Conservation (phyloP, 257 asterid species). For the Solanum neorickii region DNA sequence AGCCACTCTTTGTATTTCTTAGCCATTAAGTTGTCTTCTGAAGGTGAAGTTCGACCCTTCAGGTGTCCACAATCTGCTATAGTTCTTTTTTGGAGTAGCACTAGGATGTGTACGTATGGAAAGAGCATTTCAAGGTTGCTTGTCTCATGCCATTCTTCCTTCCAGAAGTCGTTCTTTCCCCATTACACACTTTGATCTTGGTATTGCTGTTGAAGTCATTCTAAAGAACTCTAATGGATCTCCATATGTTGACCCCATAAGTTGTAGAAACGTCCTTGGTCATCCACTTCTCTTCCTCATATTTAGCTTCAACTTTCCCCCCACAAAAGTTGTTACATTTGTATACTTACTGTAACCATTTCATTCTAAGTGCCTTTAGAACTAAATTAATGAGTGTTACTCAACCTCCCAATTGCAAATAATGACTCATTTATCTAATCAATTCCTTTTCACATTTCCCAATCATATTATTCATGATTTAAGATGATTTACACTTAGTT, state of each 20-base stretch:
- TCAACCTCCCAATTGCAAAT: not conserved
- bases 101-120: not conserved
- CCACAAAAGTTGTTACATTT: not conserved
- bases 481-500: not conserved
- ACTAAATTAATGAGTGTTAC: not conserved
- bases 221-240: not conserved
- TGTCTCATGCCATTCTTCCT: not conserved
- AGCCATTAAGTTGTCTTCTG: too few species aligned
- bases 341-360: not conserved
- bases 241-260: not conserved
- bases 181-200: not conserved
- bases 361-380: not conserved
- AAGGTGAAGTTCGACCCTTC: not conserved
- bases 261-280: not conserved
- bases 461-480: not conserved
- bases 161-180: not conserved
- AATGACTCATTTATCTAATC: not conserved
- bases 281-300: not conserved
- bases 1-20: not conserved
- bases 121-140: not conserved
- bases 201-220: not conserved
- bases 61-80: not conserved
- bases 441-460: not conserved
- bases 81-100: not conserved
- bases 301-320: not conserved